Evolutionary conservation across 257 asterid genomes (phyloP), one percentile per base, ranked within the genome.

Genomic region (Leptodermis oblonga): DNA sequence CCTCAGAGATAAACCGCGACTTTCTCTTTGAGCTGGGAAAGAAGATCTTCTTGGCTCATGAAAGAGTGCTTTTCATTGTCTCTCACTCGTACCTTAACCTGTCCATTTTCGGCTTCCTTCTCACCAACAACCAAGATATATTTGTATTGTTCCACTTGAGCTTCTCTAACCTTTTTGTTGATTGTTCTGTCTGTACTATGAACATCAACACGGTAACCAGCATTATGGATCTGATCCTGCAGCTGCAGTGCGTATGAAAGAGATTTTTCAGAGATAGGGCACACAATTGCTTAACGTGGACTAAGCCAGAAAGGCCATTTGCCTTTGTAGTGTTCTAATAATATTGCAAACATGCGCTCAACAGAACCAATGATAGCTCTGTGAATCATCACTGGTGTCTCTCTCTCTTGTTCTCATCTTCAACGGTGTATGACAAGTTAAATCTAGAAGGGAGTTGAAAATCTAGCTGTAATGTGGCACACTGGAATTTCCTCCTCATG

Each of bases 271-370:
- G 99, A 93, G 52, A 93, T 88, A 11, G 99, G 97, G 85, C 99
- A 90, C 49, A 93, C 96, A 78, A 93, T 89, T 64, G 95, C 95
- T 76, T 93, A 97, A 56, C 96, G 95, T 0, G 99, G 99, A 73
- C 97, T 93, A 60, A 93, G 92, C 99, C 99, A 93, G 80, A 93
- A 90, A 65, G 99, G 99, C 96, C 99, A 93, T 74, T 93, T 93
- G 56, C 97, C 99, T 81, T 93, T 87, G 72, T 80, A 88, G 81
- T 93, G 97, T 82, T 93, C 96, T 85, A 93, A 80, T 62, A 93
- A 92, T 71, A 93, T 90, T 22, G 97, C 96, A 73, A 93, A 87
- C 96, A 88, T 90, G 60, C 97, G 82, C 71, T 93, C 99, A 72
- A 90, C 90, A 15, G 99, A 93, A 53, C 99, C 99, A 73, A 93